These are phyloP conservation scores for Yamadazyma sp. DNA, from an alignment of 1,139 yeast genomes.

Conservation along the genomic window DNA sequence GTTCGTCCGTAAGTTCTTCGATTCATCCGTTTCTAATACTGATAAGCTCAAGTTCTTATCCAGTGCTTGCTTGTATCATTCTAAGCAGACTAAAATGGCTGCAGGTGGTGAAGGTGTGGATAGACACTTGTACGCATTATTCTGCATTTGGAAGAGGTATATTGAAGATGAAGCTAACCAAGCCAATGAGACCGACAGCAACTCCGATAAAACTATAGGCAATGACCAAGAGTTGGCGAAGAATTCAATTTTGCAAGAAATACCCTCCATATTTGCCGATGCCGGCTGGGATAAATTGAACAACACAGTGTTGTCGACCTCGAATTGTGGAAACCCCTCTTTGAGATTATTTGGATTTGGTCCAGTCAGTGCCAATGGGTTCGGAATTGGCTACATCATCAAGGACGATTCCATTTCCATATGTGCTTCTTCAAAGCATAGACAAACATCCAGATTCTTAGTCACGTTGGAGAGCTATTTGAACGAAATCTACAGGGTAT, in stretches of 20 bases:
- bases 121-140: constrained; percentile 83
- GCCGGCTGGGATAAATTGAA: constrained; percentile 64
- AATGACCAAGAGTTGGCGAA: constrained; percentile 13
- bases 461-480: constrained; percentile 71
- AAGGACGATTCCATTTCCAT: constrained; percentile 82
- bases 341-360: constrained; percentile 89
- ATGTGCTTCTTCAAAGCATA: constrained; percentile 86
- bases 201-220: constrained; percentile 25
- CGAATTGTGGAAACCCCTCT: constrained; percentile 76
- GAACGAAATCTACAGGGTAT: constrained; percentile 60
- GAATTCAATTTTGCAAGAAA: constrained; percentile 21
- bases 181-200: constrained; percentile 13
- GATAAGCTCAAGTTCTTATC: constrained; percentile 63
- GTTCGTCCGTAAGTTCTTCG: constrained; percentile 84
- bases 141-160: constrained; percentile 84
- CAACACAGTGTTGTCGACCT: constrained; percentile 45
- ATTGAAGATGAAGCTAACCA: constrained; percentile 28
- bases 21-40: constrained; percentile 55
- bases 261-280: constrained; percentile 66
- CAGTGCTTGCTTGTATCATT: constrained; percentile 70
- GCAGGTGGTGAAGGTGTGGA: constrained; percentile 84
- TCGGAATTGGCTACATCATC: constrained; percentile 88
- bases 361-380: constrained; percentile 86
- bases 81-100: constrained; percentile 65
- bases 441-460: constrained; percentile 82